These are phyloP conservation scores for Colletotrichum agaves DNA, from an alignment of 2,329 filamentous ascomycete species.

Conservation along the genomic window DNA sequence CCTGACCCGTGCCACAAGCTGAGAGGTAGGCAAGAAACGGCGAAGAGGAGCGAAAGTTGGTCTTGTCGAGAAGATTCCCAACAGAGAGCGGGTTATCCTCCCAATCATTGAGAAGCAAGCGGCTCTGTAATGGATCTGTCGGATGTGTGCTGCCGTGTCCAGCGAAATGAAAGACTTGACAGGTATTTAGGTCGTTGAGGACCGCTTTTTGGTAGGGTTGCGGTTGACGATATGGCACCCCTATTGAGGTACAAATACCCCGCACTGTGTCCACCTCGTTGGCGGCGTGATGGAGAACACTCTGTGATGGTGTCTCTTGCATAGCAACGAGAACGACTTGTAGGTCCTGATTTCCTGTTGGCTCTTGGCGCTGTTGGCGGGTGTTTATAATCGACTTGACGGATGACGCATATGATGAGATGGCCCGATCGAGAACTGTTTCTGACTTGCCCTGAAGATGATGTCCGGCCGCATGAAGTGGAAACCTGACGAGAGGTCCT, in stretches of 20 bases:
- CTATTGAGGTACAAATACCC: constrained; percentile 21
- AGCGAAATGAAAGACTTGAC: constrained; percentile 55
- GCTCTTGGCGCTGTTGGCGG: too few species aligned
- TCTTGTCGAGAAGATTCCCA: constrained; percentile 31
- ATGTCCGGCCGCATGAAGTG: constrained; percentile 48
- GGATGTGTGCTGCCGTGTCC: constrained; percentile 45
- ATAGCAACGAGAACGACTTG: constrained; percentile 46
- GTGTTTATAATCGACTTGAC: not conserved
- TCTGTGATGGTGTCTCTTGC: constrained; percentile 28
- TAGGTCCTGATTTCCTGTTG: not conserved
- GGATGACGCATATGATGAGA: constrained; percentile 52
- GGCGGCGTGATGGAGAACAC: constrained; percentile 35
- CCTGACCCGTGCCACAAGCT: constrained; percentile 47
- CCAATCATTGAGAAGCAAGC: constrained; percentile 28
- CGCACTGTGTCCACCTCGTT: constrained; percentile 39
- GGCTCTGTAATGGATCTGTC: constrained; percentile 33
- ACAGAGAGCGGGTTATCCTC: constrained; percentile 37
- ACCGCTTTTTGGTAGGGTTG: constrained; percentile 40
- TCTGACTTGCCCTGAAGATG: constrained; percentile 43
- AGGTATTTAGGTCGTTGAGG: constrained; percentile 39
- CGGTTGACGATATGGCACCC: not conserved
- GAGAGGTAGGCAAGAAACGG: constrained; percentile 53
- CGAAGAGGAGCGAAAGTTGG: constrained; percentile 25
- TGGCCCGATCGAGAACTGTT: constrained; percentile 47
- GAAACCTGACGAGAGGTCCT: constrained; percentile 44